These are phyloP conservation scores for Triadica sebifera DNA, from an alignment of 345 rosid species.

Conservation along the genomic window DNA sequence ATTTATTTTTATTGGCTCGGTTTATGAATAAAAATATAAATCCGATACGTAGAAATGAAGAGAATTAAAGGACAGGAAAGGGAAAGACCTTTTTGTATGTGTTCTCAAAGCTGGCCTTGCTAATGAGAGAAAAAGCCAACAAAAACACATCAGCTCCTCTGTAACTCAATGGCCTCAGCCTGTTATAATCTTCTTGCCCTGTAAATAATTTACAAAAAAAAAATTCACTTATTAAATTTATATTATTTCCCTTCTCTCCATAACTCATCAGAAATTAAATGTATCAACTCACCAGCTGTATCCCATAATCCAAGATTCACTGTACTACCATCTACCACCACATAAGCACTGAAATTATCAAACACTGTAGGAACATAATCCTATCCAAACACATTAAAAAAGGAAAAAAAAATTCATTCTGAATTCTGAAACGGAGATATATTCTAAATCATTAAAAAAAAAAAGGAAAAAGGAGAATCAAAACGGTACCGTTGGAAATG, in stretches of 20 bases:
- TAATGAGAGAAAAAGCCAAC: conserved; percentile 69
- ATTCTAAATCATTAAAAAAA: neutral
- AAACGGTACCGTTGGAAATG: conserved; percentile 60
- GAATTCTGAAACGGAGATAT: too few relatives aligned
- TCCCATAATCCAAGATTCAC: conserved; percentile 61
- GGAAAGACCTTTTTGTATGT: conserved; percentile 58
- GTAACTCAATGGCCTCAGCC: conserved; percentile 75
- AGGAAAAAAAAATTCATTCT: neutral
- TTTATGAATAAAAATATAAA: conserved; percentile 70
- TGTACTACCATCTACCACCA: conserved; percentile 59
- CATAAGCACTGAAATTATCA: conserved; percentile 67
- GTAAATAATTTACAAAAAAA: conserved; percentile 7
- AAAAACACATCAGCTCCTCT: conserved; percentile 88
- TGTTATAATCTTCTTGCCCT: conserved; percentile 89
- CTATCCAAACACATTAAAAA: conserved; percentile 13
- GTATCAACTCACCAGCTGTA: conserved; percentile 44
- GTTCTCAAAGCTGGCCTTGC: conserved; percentile 84
- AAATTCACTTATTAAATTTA: neutral
- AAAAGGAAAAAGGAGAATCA: neutral
- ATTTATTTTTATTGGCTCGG: conserved; percentile 76
- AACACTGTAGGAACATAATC: conserved; percentile 68
- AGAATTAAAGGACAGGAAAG: neutral
- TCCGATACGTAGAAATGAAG: neutral
- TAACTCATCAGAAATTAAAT: conserved; percentile 28
- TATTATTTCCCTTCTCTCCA: neutral